Evolutionary conservation across 192 early-diverging fungal genomes (phyloP), one percentile per base, ranked within the genome.

Genomic region (Rhizophlyctis rosea): DNA sequence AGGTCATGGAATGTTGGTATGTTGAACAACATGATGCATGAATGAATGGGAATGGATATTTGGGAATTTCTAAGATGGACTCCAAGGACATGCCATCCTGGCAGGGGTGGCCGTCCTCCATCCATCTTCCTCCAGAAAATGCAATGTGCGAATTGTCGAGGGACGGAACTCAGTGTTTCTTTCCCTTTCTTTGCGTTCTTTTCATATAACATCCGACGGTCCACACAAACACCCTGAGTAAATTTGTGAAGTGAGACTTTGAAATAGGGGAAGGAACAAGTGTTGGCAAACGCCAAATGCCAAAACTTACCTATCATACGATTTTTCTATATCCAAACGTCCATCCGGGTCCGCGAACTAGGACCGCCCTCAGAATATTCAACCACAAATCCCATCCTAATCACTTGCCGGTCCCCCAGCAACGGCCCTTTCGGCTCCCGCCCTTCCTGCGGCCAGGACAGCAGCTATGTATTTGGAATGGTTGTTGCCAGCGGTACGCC

Each of bases 11-110:
- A n/a, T n/a, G n/a, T n/a, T n/a, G n/a, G n/a, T n/a, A n/a, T n/a
- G n/a, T n/a, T n/a, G n/a, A 47, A 47, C 44, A 47, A 47, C 11
- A 47, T n/a, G 44, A 47, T n/a, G 11, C 44, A n/a, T 47, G 44
- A 14, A 47, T 47, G 44, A 47, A 47, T 47, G 44, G n/a, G n/a
- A 11, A n/a, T 11, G 44, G 13, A n/a, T 11, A 47, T n/a, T 47
- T n/a, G 44, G 11, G 44, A n/a, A 14, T 11, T 47, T 11, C n/a
- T 47, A n/a, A 14, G 44, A 47, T 47, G 44, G 44, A n/a, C 13
- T 14, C 11, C 11, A 47, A 47, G 44, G 44, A 14, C 13, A n/a
- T 47, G 11, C 44, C n/a, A 11, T 47, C 13, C n/a, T n/a, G 11
- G 44, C 11, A 54, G 18, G n/a, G 23, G 14, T 25, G 9, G 9